Base-by-base conservation (phyloP, 2,329 filamentous ascomycete species). In the Clonostachys byssicola region DNA sequence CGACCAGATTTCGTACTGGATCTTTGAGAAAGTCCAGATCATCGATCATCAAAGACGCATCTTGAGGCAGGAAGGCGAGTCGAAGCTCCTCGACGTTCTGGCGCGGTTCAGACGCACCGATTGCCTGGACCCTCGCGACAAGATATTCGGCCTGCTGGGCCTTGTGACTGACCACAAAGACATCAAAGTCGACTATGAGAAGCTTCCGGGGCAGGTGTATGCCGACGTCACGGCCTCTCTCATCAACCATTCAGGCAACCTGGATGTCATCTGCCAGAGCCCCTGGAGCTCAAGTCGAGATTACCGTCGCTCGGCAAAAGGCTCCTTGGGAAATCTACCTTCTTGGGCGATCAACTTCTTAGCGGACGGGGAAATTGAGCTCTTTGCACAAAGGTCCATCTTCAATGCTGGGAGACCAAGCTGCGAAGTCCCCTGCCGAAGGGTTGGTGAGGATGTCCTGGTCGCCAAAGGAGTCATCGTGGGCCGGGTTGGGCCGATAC, bases 361-460 rank as follows among this genome's bases (percentile, higher is more conserved):
- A 14, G 18, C 14, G 4, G 20, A 13, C 13, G 45, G 45, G 16
- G 14, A 12, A 5, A 40, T 47, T 4, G 12, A n/a, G n/a, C 45
- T 47, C 14, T 47, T 47, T 38, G 45, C 45, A 34, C 45, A 47
- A 36, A 35, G 45, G 9, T 42, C 45, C 40, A 47, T 47, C 30
- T 47, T 47, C 16, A 47, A 47, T 18, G 40, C 45, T 36, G 45
- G 40, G 18, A 36, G 34, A 36, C 5, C 39, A 16, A 16, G 23
- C 14, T 41, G 44, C 44, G 12, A 41, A 17, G 12, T 36, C 8
- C 45, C 45, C 3, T 47, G 45, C n/a, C 39, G 20, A 16, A 23
- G 42, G 5, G 13, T 43, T n/a, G 40, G 41, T 34, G 18, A 20
- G 9, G 36, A 18, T 23, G 14, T 12, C 7, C 33, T 47, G 10